Evolutionary conservation across 73 alveolate species (phyloP).

Genomic region (Paramecium biaurelia): DNA sequence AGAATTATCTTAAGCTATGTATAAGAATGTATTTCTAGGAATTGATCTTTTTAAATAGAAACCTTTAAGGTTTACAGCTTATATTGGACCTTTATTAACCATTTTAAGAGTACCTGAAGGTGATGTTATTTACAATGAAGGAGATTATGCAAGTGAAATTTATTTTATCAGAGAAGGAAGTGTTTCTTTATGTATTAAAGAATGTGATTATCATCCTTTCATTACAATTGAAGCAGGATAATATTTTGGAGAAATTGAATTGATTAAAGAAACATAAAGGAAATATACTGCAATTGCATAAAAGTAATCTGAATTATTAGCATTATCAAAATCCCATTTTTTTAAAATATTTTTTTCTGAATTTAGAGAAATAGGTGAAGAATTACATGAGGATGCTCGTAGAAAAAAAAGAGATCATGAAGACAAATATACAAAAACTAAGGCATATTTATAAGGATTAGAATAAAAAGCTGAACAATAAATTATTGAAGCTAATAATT

Average conservation of each 20-base stretch:
- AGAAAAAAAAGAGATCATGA: background rate
- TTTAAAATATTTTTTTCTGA: background rate
- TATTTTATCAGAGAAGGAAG: constrained; percentile 17
- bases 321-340: background rate
- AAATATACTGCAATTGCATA: background rate
- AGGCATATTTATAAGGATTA: background rate
- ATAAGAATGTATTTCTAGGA: background rate
- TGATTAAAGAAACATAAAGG: background rate
- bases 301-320: background rate
- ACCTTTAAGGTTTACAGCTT: background rate
- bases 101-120: background rate
- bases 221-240: background rate
- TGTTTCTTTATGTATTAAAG: background rate
- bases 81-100: background rate
- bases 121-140: background rate
- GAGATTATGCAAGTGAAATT: constrained; percentile 35
- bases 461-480: background rate
- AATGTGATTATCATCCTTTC: constrained; percentile 15
- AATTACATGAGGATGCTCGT: background rate
- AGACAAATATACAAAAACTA: background rate
- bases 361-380: constrained; percentile 25
- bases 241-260: constrained; percentile 33
- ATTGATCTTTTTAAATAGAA: constrained; percentile 6
- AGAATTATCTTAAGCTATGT: constrained; percentile 44
- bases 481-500: background rate